Evolutionary conservation across 257 asterid species (phyloP).

Genomic region (Dorcoceras hygrometricum): DNA sequence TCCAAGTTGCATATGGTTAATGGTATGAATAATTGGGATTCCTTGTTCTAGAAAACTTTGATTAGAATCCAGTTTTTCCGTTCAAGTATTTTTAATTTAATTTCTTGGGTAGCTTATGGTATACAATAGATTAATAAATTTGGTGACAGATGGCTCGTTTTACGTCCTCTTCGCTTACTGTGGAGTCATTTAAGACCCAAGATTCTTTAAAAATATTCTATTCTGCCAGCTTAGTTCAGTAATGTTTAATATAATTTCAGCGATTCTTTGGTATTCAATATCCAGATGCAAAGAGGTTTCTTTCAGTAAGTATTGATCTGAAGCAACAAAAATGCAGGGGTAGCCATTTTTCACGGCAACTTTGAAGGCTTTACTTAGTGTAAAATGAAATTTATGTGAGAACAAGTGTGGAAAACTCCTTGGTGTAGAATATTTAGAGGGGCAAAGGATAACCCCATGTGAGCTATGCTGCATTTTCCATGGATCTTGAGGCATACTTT

Average conservation of each 20-base stretch:
- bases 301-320: background rate
- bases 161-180: background rate
- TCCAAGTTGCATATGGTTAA: conserved; percentile 28
- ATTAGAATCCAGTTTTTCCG: conserved; percentile 18
- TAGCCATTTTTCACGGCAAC: conserved; percentile 51
- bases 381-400: conserved; percentile 34
- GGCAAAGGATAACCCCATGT: conserved; percentile 67
- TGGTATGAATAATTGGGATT: conserved; percentile 11
- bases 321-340: conserved; percentile 43
- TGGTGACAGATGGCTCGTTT: background rate
- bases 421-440: conserved; percentile 12
- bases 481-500: conserved; percentile 51
- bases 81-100: background rate
- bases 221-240: background rate
- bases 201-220: background rate
- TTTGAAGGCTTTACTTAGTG: conserved; percentile 34
- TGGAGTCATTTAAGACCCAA: background rate
- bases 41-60: background rate
- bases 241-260: background rate
- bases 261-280: background rate
- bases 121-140: background rate
- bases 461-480: conserved; percentile 67
- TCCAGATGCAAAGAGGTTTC: background rate
- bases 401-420: conserved; percentile 41
- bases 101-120: background rate